Conservation (phyloP, 176 grass and related monocot genomes). For the Dactylis glomerata region DNA sequence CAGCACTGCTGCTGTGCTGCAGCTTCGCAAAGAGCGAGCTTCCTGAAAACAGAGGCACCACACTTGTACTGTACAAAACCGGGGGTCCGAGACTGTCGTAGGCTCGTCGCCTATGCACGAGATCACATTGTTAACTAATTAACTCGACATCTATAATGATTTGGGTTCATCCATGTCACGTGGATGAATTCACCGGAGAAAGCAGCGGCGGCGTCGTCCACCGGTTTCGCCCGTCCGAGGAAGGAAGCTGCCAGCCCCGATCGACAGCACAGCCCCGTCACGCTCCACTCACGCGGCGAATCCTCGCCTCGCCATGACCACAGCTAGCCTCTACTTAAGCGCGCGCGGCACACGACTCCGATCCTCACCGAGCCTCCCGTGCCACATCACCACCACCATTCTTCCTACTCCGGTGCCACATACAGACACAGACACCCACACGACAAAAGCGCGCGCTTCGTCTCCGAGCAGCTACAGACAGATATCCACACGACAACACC, state of each 20-base stretch:
- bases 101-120: neutral
- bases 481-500: neutral
- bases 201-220: conserved; percentile 13
- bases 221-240: conserved; percentile 5
- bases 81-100: neutral
- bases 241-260: conserved; percentile 14
- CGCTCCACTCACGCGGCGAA: neutral
- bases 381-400: neutral
- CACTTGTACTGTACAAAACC: neutral
- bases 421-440: neutral
- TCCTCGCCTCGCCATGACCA: neutral
- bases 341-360: conserved; percentile 13
- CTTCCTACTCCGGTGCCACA: no score
- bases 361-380: neutral
- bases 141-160: neutral
- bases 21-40: neutral
- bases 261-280: neutral
- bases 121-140: no score
- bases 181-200: neutral
- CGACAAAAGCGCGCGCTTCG: neutral
- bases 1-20: neutral
- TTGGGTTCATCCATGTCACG: neutral
- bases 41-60: neutral
- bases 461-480: no score
- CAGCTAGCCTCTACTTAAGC: conserved; percentile 31